A percentile compares a stretch with the other conserved stretches of the same genome.
Conservation (phyloP, 2,329 filamentous ascomycete genomes). For the Diplocarpon rosae region DNA sequence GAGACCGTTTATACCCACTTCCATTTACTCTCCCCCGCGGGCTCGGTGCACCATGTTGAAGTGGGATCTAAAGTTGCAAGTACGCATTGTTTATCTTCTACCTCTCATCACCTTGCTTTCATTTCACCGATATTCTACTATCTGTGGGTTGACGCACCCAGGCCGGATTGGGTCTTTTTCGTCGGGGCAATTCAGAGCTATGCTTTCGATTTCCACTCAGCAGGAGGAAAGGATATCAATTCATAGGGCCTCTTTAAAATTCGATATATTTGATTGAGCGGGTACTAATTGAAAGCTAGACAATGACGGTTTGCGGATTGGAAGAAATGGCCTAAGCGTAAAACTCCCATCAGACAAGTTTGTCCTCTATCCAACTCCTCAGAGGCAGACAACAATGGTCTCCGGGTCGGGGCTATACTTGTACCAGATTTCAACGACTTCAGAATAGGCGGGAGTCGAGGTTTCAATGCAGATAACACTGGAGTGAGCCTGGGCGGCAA, state of each 20-base stretch:
- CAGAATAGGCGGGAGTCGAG: conserved; percentile 20
- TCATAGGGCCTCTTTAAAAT: too few relatives aligned
- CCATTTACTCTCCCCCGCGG: conserved; percentile 17
- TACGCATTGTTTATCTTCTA: neutral
- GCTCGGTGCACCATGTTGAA: conserved; percentile 15
- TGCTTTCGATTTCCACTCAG: too few relatives aligned
- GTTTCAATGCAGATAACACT: conserved; percentile 15
- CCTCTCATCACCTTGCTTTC: neutral
- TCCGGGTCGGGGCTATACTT: conserved; percentile 13
- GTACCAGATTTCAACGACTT: conserved; percentile 33
- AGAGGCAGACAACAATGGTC: conserved; percentile 8
- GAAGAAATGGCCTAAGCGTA: conserved; percentile 13
- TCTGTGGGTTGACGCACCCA: too few relatives aligned
- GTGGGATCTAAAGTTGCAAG: conserved; percentile 19
- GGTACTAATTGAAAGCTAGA: conserved; percentile 2
- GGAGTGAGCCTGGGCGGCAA: conserved; percentile 16
- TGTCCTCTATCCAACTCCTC: neutral
- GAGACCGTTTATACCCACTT: conserved; percentile 22
- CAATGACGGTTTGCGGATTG: conserved; percentile 19
- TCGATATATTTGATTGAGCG: too few relatives aligned
- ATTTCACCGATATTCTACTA: neutral
- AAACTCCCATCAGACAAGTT: neutral
- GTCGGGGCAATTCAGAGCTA: too few relatives aligned
- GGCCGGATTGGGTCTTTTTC: too few relatives aligned
- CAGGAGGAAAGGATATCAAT: too few relatives aligned